Percentiles rank a stretch among this genome's conserved stretches.
These are phyloP conservation scores for Rosa hybrid DNA, from an alignment of 331 rosid species.

Conservation along the genomic window DNA sequence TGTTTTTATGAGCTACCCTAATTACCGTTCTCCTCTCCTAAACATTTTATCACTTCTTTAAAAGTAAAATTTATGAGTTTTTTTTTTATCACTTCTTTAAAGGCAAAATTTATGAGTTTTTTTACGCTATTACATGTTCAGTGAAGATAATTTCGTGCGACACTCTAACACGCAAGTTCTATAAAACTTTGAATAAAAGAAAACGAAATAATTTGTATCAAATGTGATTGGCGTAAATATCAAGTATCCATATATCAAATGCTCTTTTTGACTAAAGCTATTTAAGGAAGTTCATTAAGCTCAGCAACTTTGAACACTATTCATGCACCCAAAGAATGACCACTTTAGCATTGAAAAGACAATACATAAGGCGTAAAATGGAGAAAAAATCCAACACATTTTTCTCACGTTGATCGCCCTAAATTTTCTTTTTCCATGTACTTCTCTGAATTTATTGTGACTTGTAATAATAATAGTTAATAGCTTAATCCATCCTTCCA, in stretches of 20 bases:
- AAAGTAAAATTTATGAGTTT: no score
- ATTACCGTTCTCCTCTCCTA: no score
- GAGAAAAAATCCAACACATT: background rate
- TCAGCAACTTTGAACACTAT: constrained; percentile 6
- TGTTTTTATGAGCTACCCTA: no score
- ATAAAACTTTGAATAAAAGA: background rate
- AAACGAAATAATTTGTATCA: background rate
- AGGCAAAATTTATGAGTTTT: no score
- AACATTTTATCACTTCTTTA: no score
- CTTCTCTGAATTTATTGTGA: background rate
- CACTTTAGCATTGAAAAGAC: background rate
- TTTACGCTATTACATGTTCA: no score
- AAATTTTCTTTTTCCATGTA: background rate
- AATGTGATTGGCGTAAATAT: background rate
- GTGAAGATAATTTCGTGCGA: no score
- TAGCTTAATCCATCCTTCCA: background rate
- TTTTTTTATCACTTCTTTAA: no score
- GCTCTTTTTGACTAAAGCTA: background rate
- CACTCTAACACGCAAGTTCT: no score
- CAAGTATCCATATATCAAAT: background rate
- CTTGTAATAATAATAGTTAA: background rate
- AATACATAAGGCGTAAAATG: background rate
- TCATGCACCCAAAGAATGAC: background rate
- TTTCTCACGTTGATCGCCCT: background rate
- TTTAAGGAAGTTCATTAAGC: background rate